Conservation (phyloP, 306 rosid genomes). For the Quercus engelmannii region DNA sequence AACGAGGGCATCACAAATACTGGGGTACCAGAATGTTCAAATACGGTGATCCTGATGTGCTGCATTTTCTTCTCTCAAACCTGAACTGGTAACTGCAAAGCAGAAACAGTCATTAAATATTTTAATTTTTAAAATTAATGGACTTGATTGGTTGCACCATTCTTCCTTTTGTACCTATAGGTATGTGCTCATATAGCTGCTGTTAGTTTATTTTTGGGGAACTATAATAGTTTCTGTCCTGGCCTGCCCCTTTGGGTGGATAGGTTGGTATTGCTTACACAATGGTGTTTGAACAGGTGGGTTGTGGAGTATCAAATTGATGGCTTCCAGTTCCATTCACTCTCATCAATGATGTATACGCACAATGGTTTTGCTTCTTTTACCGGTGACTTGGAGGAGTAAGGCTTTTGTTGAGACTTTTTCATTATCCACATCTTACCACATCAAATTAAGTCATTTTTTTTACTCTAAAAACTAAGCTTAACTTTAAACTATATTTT, state of each 20-base stretch:
- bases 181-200: not conserved
- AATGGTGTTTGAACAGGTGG: slow-evolving; percentile 73
- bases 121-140: not conserved
- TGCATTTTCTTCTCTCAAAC: slow-evolving; percentile 94
- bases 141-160: slow-evolving; percentile 11
- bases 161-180: slow-evolving; percentile 15
- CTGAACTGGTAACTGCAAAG: slow-evolving; percentile 68
- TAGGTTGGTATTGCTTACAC: slow-evolving; percentile 16
- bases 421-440: slow-evolving; percentile 3
- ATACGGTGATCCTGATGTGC: slow-evolving; percentile 78
- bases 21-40: slow-evolving; percentile 98
- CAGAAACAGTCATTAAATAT: not conserved
- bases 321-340: slow-evolving; percentile 91
- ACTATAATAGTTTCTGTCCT: not conserved
- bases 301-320: slow-evolving; percentile 80
- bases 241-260: slow-evolving; percentile 15
- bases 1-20: slow-evolving; percentile 85
- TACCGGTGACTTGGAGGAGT: slow-evolving; percentile 96
- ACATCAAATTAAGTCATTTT: not conserved
- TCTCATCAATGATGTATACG: slow-evolving; percentile 87
- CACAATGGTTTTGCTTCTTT: slow-evolving; percentile 98
- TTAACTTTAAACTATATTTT: too few relatives aligned
- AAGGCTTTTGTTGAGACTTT: slow-evolving; percentile 40
- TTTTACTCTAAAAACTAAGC: not conserved
- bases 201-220: slow-evolving; percentile 12